Base-by-base conservation (phyloP, 2,329 filamentous ascomycete species). In the Coniochaeta hoffmannii region DNA sequence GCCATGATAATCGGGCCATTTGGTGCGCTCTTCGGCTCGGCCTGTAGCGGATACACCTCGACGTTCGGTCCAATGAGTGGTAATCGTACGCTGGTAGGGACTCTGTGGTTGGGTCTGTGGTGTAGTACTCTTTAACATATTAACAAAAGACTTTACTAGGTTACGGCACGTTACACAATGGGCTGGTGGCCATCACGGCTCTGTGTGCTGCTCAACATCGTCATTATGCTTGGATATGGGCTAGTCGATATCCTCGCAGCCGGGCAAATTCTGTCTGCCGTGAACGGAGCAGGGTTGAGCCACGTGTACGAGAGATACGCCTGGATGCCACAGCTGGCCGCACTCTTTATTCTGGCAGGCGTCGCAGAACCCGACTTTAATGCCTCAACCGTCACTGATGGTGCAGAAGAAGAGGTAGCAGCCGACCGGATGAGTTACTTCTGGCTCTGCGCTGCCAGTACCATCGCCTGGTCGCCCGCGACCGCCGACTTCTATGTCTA, bases 341-440 rank as follows among this genome's bases (percentile, higher is more conserved):
- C 85, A 4, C 67, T 86, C 3, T 80, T 79, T 55, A 78, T 87
- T 30, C 71, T 88, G 0, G 80, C 80, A 32, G 86, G 85, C 2
- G 77, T 80, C 2, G 82, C 84, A 1, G 82, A 81, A 0, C 74
- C 77, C 2, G 73, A 79, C 15, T 88, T 86, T 62, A 80, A 88
- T 59, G 68, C 78, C 1, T 67, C 71, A 1, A 75, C 77, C 1
- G 67, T 72, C 2, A 82, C 79, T 1, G 66, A 69, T 0, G 82
- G 79, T 14, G 72, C 80, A 49, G 62, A 73, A 15, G 68, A 73
- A 38, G 82, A 80, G 2, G 63, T 85, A 6, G 70, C 73, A 12
- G 84, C 81, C 26, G 80, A 81, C 57, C 72, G 80, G 2, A 71
- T 90, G 30, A 86, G 83, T 4, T 90, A 88, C 68, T 87, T 90